A percentile compares a stretch with the other conserved stretches of the same genome.
These are phyloP conservation scores for Arabidopsis suecica DNA, from an alignment of 345 rosid species.

Conservation along the genomic window DNA sequence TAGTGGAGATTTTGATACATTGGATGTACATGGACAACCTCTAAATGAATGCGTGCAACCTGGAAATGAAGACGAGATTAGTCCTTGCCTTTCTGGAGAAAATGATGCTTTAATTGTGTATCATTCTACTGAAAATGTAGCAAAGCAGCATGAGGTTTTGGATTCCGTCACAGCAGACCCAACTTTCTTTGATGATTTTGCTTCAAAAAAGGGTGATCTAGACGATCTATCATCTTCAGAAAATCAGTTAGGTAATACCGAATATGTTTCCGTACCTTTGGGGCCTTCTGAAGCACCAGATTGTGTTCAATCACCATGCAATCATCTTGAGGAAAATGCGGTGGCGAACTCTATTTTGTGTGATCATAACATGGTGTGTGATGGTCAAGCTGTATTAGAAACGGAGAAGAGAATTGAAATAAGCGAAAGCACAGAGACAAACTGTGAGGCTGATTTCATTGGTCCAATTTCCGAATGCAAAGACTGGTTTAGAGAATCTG, in stretches of 20 bases:
- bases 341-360: constrained; percentile 21
- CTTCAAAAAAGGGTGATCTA: constrained; percentile 39
- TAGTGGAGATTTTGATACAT: constrained; percentile 14
- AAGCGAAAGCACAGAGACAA: constrained; percentile 27
- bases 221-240: constrained; percentile 41
- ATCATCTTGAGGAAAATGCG: constrained; percentile 36
- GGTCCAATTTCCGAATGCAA: constrained; percentile 34
- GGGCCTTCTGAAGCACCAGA: constrained; percentile 37
- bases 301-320: constrained; percentile 42
- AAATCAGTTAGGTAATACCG: constrained; percentile 1
- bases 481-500: constrained; percentile 40
- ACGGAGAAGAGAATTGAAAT: constrained; percentile 36
- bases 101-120: constrained; percentile 36
- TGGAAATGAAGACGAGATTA: constrained; percentile 32
- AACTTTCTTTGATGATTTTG: constrained; percentile 32
- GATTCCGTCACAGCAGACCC: constrained; percentile 32
- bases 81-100: constrained; percentile 22
- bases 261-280: constrained; percentile 2
- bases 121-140: constrained; percentile 36
- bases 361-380: constrained; percentile 43
- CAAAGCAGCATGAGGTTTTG: constrained; percentile 40
- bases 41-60: constrained; percentile 36
- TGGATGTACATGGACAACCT: constrained; percentile 39
- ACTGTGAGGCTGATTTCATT: constrained; percentile 28
- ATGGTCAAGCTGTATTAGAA: constrained; percentile 42